Conservation (phyloP, 2,329 filamentous ascomycete genomes). For the Cadophora sp. region DNA sequence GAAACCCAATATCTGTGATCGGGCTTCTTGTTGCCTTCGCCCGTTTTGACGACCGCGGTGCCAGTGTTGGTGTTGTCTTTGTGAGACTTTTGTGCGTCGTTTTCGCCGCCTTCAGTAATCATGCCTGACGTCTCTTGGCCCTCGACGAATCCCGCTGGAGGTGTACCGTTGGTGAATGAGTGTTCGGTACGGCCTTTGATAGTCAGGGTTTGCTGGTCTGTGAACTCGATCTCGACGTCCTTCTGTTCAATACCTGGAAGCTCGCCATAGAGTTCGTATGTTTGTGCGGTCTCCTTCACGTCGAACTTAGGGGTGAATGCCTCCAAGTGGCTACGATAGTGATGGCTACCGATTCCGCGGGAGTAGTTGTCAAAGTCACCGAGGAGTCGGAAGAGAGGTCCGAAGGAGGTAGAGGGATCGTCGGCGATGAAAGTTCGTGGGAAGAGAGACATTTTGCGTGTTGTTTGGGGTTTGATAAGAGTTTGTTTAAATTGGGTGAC, state of each 20-base stretch:
- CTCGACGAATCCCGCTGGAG: slow-evolving; percentile 60
- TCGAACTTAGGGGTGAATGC: slow-evolving; percentile 81
- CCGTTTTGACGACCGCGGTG: slow-evolving; percentile 20
- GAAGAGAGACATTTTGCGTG: slow-evolving; percentile 65
- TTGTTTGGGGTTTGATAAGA: slow-evolving; percentile 35
- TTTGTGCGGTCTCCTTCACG: slow-evolving; percentile 70
- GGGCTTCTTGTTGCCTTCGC: slow-evolving; percentile 36
- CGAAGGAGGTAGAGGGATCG: slow-evolving; percentile 54
- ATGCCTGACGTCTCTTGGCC: slow-evolving; percentile 40
- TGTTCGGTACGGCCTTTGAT: slow-evolving; percentile 75
- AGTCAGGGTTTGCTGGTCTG: slow-evolving; percentile 74
- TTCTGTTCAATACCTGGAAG: slow-evolving; percentile 78
- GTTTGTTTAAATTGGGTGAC: slow-evolving; percentile 12
- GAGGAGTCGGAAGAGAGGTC: slow-evolving; percentile 68
- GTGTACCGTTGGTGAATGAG: slow-evolving; percentile 56
- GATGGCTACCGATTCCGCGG: slow-evolving; percentile 27
- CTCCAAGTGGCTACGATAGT: slow-evolving; percentile 38
- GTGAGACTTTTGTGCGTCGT: slow-evolving; percentile 63
- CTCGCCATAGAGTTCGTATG: slow-evolving; percentile 82
- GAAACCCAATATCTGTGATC: slow-evolving; percentile 72
- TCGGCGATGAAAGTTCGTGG: slow-evolving; percentile 53
- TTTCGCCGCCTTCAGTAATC: slow-evolving; percentile 20
- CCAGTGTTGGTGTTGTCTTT: slow-evolving; percentile 36
- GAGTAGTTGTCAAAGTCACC: slow-evolving; percentile 68
- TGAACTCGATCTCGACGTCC: slow-evolving; percentile 79